Percentiles rank a stretch among this genome's conserved stretches.
phyloP scores from a whole-genome alignment of 2,329 filamentous ascomycete species.

The Alternaria triticina region DNA sequence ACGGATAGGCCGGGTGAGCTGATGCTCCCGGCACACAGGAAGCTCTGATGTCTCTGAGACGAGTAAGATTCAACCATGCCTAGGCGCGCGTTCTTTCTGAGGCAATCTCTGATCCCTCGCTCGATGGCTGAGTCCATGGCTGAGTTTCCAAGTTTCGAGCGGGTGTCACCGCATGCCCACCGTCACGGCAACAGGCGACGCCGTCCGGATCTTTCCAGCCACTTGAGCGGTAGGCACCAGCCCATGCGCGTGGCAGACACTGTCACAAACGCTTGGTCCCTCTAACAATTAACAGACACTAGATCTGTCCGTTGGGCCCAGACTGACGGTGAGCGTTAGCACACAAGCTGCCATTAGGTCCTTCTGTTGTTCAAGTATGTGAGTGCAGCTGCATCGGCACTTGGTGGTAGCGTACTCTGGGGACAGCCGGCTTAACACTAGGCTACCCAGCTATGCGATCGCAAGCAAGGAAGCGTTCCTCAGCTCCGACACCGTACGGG shows the following conservation, averaged over 20 bases:
- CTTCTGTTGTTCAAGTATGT: neutral
- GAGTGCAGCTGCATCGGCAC: neutral
- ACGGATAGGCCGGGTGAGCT: neutral
- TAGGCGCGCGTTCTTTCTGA: neutral
- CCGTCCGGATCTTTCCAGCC: neutral
- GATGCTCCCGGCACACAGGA: neutral
- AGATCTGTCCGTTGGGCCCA: neutral
- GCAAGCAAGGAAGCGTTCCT: neutral
- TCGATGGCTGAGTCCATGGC: neutral
- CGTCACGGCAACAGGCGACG: conserved; percentile 1
- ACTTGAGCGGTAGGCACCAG: neutral
- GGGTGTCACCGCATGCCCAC: neutral
- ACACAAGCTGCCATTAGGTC: neutral
- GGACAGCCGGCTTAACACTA: neutral
- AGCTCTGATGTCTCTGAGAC: neutral
- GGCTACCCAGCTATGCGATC: neutral
- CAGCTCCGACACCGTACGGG: neutral
- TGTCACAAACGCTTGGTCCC: neutral
- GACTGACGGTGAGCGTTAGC: neutral
- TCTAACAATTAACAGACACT: neutral
- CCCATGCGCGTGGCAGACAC: neutral
- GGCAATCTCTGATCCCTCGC: neutral
- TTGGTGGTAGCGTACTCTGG: neutral
- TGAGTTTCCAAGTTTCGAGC: neutral
- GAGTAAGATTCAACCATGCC: neutral